phyloP scores from a whole-genome alignment of 495 filamentous ascomycete species.

The Aspergillus incahuasiensis region DNA sequence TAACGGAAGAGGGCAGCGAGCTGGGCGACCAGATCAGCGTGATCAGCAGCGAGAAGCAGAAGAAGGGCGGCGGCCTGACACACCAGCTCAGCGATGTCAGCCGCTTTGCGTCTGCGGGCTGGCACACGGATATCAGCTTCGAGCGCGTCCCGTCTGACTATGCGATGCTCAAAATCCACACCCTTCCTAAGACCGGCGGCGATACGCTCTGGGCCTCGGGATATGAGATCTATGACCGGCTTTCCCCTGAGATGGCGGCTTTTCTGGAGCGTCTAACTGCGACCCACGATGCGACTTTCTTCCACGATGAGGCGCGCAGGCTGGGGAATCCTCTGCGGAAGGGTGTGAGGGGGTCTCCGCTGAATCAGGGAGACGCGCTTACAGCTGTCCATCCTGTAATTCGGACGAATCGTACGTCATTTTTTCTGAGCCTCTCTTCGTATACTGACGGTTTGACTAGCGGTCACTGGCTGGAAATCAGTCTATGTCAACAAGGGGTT shows the following conservation, averaged over 20 bases:
- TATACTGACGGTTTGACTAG: conserved; percentile 17
- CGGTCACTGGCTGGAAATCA: conserved; percentile 71
- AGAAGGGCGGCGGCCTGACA: conserved; percentile 33
- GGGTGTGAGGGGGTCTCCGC: conserved; percentile 38
- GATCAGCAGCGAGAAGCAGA: conserved; percentile 37
- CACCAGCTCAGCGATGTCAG: conserved; percentile 31
- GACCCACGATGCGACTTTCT: conserved; percentile 51
- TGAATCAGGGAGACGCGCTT: conserved; percentile 58
- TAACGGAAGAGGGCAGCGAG: conserved; percentile 40
- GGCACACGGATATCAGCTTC: conserved; percentile 69
- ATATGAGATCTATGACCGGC: conserved; percentile 57
- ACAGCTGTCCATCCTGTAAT: conserved; percentile 65
- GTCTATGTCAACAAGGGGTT: conserved; percentile 64
- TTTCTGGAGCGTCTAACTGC: conserved; percentile 67
- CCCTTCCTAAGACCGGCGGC: conserved; percentile 68
- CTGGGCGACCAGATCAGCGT: conserved; percentile 36
- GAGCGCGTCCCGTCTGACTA: conserved; percentile 66
- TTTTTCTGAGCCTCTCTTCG: conserved; percentile 11
- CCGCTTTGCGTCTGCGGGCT: conserved; percentile 40
- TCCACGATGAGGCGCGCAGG: conserved; percentile 35
- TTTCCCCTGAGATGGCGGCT: conserved; percentile 55
- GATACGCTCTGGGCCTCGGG: conserved; percentile 49
- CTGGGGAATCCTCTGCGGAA: conserved; percentile 24
- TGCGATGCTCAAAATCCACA: conserved; percentile 52
- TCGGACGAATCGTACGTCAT: conserved; percentile 57